phyloP scores from a whole-genome alignment of 2,329 filamentous ascomycete species.

The Cladophialophora exuberans region DNA sequence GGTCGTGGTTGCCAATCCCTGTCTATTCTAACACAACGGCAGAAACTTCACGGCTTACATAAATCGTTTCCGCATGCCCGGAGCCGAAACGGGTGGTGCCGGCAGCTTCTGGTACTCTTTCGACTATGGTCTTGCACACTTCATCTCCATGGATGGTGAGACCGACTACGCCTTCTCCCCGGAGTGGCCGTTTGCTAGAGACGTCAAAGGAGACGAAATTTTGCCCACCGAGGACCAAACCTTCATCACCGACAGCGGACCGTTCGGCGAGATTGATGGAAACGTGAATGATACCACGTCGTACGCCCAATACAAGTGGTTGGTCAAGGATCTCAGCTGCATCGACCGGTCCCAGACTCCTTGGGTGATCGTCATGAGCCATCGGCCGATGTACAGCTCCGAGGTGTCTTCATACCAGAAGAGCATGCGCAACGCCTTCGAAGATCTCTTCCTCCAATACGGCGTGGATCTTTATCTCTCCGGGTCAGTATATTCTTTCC shows the following conservation, averaged over 20 bases:
- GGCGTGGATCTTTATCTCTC: slow-evolving; percentile 54
- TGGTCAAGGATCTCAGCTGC: slow-evolving; percentile 47
- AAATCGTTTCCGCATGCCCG: slow-evolving; percentile 57
- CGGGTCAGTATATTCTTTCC: no score
- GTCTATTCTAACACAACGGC: no score
- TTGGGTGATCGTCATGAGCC: slow-evolving; percentile 55
- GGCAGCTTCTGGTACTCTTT: slow-evolving; percentile 61
- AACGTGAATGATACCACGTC: slow-evolving; percentile 45
- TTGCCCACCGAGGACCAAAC: slow-evolving; percentile 54
- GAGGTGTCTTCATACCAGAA: no score
- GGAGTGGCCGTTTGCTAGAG: no score
- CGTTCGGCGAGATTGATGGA: no score
- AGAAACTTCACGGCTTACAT: slow-evolving; percentile 56
- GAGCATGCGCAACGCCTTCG: slow-evolving; percentile 54
- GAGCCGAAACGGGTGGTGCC: slow-evolving; percentile 51
- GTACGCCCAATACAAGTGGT: slow-evolving; percentile 54
- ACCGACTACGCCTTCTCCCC: slow-evolving; percentile 56
- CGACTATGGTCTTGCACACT: slow-evolving; percentile 58
- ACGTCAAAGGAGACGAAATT: slow-evolving; percentile 48
- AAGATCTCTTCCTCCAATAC: slow-evolving; percentile 48
- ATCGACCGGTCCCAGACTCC: slow-evolving; percentile 53
- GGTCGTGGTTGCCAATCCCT: no score
- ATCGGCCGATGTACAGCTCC: slow-evolving; percentile 55
- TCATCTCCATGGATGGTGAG: slow-evolving; percentile 53
- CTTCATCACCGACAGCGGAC: slow-evolving; percentile 43